Base-by-base conservation (phyloP, 2,329 filamentous ascomycete genomes). In the Coniochaeta hoffmannii region DNA sequence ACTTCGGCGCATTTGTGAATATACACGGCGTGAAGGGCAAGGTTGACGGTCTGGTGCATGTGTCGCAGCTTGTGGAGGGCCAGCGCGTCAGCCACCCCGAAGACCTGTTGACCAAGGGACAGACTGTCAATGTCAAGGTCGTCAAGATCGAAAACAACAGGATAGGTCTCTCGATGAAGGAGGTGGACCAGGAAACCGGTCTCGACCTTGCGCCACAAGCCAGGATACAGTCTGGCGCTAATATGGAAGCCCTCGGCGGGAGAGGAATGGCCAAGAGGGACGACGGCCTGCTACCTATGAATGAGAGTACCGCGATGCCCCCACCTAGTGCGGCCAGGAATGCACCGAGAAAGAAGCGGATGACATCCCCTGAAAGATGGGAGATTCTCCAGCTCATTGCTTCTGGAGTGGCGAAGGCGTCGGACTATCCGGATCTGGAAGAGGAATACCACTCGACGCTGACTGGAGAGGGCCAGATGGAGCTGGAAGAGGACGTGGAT, bases 301-400 rank as follows among this genome's bases (percentile, higher is more conserved):
- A 75, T 34, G 71, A 72, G 50, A 79, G 87, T 0, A 81, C 85
- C 2, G 79, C 87, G 14, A 82, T 90, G 57, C 85, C 89, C 63
- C 77, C 76, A 41, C 78, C 82, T 36, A 78, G 78, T 30, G 73
- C 79, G 53, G 49, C 49, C 49, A 51, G 49, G 30, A 22, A 31
- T 26, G 71, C 76, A 8, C 78, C 76, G 0, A 75, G 78, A 61
- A 90, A 89, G 69, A 99, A 99, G 75, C 82, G 94, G 53, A 87
- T 97, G 86, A 97, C 93, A 0, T 97, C 93, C 14, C 94, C 94
- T 1, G 94, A 99, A 68, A 79, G 94, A 66, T 99, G 94, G 93
- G 94, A 99, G 69, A 97, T 99, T 59, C 85, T 93, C 59, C 94
- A 99, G 67, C 78, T 99, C 53, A 97, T 99, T 65, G 91, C 93